Evolutionary conservation across 495 filamentous ascomycete genomes (phyloP), one percentile per base, ranked within the genome.

Genomic region (Penicillium verhagenii): DNA sequence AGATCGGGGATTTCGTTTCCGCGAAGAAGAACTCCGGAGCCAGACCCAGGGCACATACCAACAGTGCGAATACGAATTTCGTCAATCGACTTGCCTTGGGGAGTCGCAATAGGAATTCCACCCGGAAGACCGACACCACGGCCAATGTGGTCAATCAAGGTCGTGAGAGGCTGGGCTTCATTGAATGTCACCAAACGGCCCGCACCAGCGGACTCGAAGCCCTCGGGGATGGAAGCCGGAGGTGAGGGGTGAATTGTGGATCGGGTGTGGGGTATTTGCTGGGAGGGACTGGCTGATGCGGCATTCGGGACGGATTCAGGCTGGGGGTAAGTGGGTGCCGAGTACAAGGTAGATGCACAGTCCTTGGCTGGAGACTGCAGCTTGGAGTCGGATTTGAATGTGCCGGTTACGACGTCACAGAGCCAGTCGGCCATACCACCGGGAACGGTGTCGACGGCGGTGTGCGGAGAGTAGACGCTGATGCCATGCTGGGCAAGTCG

Each of bases 371-470:
- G 11, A 14, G 56, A 18, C 10, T 58, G 50, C 29, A 58, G 39
- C 1, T 43, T 45, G 1, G 48, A 9, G 10, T 57, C 37, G 2
- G 64, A 50, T 18, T 67, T 59, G 45, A 77, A 68, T 28, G 68
- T 65, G 23, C 82, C 76, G 1, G 90, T 87, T 45, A 91, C 81
- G 23, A 96, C 89, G 70, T 96, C 88, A 46, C 89, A 92, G 18
- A 98, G 87, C 94, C 94, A 98, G 74, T 97, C 91, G 54, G 89
- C 92, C 54, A 97, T 80, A 20, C 94, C 94, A 14, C 86, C 88
- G 6, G 86, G 84, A 0, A 89, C 89, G 23, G 92, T 91, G 73
- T 98, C 94, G 48, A 97, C 83, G 2, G 94, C 92, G 1, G 93
- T 97, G 65, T 98, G 94, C 0, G 94, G 94, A 48, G 86, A 91